Conservation (phyloP, 106 monocot species). For the Apostasia ramifera region DNA sequence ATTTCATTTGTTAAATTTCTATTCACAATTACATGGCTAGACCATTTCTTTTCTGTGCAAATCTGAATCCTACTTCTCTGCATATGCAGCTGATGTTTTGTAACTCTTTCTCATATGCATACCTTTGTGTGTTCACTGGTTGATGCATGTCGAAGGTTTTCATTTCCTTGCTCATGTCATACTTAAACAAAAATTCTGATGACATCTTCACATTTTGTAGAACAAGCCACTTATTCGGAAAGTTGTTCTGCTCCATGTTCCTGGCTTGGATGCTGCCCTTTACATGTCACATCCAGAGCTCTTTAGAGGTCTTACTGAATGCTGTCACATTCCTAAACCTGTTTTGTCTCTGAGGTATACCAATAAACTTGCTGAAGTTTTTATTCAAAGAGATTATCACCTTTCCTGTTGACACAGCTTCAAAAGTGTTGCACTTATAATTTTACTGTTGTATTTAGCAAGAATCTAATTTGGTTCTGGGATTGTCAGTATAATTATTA, state of each 20-base stretch:
- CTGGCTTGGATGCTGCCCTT: constrained; percentile 91
- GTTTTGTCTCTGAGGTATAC: constrained; percentile 81
- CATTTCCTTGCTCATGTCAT: background rate
- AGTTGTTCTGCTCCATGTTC: constrained; percentile 81
- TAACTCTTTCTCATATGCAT: no score
- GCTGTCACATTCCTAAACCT: constrained; percentile 75
- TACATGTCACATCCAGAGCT: constrained; percentile 62
- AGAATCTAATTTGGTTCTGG: background rate
- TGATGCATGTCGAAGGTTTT: background rate
- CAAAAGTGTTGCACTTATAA: background rate
- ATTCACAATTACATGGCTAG: no score
- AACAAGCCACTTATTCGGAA: constrained; percentile 88
- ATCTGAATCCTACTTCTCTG: no score
- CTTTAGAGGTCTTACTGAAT: constrained; percentile 48
- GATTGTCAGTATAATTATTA: background rate
- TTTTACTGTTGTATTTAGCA: background rate
- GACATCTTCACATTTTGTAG: constrained; percentile 27
- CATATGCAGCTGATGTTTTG: no score
- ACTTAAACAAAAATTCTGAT: background rate
- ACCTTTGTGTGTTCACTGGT: no score
- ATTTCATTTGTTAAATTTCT: no score
- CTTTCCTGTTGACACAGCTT: background rate
- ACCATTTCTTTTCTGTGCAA: no score
- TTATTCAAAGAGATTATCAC: background rate
- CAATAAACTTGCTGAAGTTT: background rate